phyloP scores from a whole-genome alignment of 805 yeast species.

The Yamadazyma takamatsuzukensis region DNA sequence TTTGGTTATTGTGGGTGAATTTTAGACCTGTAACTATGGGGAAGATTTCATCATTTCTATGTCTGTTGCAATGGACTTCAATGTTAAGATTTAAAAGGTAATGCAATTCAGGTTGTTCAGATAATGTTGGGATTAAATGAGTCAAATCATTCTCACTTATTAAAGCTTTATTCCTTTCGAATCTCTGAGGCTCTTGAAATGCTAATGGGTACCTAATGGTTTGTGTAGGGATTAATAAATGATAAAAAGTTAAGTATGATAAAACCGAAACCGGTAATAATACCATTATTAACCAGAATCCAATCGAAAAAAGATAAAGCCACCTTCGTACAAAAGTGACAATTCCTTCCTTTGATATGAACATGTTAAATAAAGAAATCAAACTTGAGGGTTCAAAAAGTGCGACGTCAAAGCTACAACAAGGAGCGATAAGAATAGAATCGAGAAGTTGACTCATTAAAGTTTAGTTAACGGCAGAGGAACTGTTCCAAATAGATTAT shows the following conservation, averaged over 20 bases:
- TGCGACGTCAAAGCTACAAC: too few species aligned
- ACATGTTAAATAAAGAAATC: too few species aligned
- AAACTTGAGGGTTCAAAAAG: too few species aligned
- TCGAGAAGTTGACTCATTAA: too few species aligned
- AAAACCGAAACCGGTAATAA: constrained; percentile 33
- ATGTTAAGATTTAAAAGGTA: constrained; percentile 19
- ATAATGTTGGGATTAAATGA: constrained; percentile 1
- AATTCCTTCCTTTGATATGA: too few species aligned
- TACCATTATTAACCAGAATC: constrained; percentile 21
- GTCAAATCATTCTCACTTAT: constrained; percentile 1
- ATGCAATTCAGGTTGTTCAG: constrained; percentile 14
- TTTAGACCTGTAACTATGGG: constrained; percentile 2
- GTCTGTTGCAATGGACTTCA: constrained; percentile 21
- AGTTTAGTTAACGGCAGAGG: too few species aligned
- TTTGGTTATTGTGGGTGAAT: constrained; percentile 1
- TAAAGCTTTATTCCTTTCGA: not conserved
- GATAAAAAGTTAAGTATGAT: constrained; percentile 33
- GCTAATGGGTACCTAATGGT: constrained; percentile 15
- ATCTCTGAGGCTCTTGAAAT: not conserved
- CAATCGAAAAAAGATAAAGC: constrained; percentile 18
- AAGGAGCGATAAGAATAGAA: too few species aligned
- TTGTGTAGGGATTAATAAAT: constrained; percentile 27
- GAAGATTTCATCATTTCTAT: constrained; percentile 15
- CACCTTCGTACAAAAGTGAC: constrained; percentile 14
- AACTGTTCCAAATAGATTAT: not conserved